Evolutionary conservation across 495 filamentous ascomycete species (phyloP).

Genomic region (Cercophora scortea): DNA sequence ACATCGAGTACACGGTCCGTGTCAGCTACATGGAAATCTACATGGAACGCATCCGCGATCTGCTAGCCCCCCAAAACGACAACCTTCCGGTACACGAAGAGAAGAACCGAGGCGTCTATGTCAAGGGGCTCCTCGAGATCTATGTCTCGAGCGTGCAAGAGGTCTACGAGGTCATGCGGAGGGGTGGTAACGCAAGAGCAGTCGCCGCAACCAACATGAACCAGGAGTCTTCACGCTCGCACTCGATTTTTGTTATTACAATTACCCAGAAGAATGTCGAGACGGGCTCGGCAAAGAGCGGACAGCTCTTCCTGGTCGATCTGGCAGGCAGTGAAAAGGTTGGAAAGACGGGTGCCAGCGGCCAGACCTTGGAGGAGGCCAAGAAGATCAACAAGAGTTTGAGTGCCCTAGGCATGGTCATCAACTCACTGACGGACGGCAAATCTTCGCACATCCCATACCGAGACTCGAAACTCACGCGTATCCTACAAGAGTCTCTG

Average conservation of each 20-base stretch:
- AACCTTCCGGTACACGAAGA: constrained; percentile 96
- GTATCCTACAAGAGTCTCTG: constrained; percentile 91
- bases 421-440: constrained; percentile 93
- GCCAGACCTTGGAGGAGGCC: constrained; percentile 94
- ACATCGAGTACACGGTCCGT: constrained; percentile 94
- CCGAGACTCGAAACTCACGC: constrained; percentile 94
- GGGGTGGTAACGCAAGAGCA: constrained; percentile 78
- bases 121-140: constrained; percentile 89
- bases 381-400: constrained; percentile 99
- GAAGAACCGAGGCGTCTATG: constrained; percentile 91
- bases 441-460: constrained; percentile 98
- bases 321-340: constrained; percentile 97
- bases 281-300: constrained; percentile 92
- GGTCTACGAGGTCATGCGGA: constrained; percentile 94
- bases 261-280: constrained; percentile 97
- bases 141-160: constrained; percentile 95
- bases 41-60: constrained; percentile 96
- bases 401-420: constrained; percentile 96
- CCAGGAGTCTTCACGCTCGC: constrained; percentile 94
- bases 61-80: constrained; percentile 85
- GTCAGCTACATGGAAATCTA: constrained; percentile 99
- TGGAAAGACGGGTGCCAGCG: constrained; percentile 95
- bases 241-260: constrained; percentile 97
- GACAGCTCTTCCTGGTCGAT: constrained; percentile 94
- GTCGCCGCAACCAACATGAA: constrained; percentile 99